These are phyloP conservation scores for Coriolopsis trogii DNA, from an alignment of 1,284 basidiomycete species.

Conservation along the genomic window DNA sequence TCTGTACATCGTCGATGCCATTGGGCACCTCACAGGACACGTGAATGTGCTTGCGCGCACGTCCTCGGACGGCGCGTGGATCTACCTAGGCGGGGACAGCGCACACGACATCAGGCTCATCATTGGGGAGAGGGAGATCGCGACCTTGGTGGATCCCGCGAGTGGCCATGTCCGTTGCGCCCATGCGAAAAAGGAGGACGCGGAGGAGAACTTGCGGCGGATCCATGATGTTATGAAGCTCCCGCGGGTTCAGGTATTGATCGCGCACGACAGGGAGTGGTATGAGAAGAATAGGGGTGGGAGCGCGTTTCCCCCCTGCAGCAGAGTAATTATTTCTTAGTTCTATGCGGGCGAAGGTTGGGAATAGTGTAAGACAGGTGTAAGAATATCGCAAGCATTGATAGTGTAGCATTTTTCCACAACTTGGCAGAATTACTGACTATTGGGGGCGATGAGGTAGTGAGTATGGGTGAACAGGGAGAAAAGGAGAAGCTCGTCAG, in stretches of 20 bases:
- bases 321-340: too few relatives aligned
- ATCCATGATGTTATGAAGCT: slow-evolving; percentile 41
- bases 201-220: slow-evolving; percentile 44
- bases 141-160: slow-evolving; percentile 30
- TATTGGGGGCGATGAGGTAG: too few relatives aligned
- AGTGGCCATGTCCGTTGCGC: slow-evolving; percentile 36
- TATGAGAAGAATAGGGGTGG: slow-evolving; percentile 31
- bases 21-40: slow-evolving; percentile 56
- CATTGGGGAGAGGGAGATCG: slow-evolving; percentile 46
- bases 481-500: too few relatives aligned
- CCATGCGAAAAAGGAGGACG: slow-evolving; percentile 45
- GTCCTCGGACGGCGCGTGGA: slow-evolving; percentile 53
- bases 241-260: slow-evolving; percentile 45
- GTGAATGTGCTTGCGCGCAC: slow-evolving; percentile 59
- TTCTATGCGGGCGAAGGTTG: too few relatives aligned
- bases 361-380: too few relatives aligned
- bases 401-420: too few relatives aligned
- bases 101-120: slow-evolving; percentile 57
- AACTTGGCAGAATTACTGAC: too few relatives aligned
- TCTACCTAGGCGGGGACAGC: slow-evolving; percentile 57
- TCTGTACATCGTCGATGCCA: slow-evolving; percentile 55
- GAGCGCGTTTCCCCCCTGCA: not conserved
- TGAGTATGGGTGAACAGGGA: too few relatives aligned
- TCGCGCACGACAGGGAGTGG: slow-evolving; percentile 57
- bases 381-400: too few relatives aligned